phyloP scores from a whole-genome alignment of 2,329 filamentous ascomycete genomes.

The Cryphonectria naterciae region DNA sequence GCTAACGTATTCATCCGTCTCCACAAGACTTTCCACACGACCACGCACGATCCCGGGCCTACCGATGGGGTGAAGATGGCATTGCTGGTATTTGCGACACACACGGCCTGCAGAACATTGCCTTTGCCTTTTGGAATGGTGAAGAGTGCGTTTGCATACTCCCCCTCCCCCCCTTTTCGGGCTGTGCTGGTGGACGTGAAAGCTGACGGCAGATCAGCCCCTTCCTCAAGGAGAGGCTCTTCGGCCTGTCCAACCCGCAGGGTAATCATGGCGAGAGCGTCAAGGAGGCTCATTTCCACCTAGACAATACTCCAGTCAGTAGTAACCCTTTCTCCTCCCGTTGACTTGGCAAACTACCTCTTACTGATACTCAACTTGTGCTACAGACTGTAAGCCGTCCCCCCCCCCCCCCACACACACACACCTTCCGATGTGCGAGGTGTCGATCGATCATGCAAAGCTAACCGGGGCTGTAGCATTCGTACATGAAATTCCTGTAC shows the following conservation, averaged over 20 bases:
- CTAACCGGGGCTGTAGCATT: slow-evolving; percentile 64
- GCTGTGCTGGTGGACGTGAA: slow-evolving; percentile 4
- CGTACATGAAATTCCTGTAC: slow-evolving; percentile 99
- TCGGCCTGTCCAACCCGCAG: slow-evolving; percentile 93
- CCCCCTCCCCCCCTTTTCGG: slow-evolving; percentile 16
- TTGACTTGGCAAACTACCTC: slow-evolving; percentile 13
- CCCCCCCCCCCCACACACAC: slow-evolving; percentile 8
- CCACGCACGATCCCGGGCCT: slow-evolving; percentile 84
- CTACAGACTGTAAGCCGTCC: slow-evolving; percentile 49
- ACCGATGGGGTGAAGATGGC: slow-evolving; percentile 95
- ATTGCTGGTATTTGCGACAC: slow-evolving; percentile 93
- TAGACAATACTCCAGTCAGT: slow-evolving; percentile 84
- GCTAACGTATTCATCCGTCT: slow-evolving; percentile 26
- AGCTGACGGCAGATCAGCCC: slow-evolving; percentile 63
- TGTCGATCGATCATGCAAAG: slow-evolving; percentile 3
- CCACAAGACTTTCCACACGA: slow-evolving; percentile 87
- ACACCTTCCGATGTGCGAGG: too few relatives aligned
- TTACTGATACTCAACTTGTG: slow-evolving; percentile 35
- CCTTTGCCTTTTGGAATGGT: slow-evolving; percentile 97
- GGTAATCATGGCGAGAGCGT: slow-evolving; percentile 97
- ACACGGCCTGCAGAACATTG: slow-evolving; percentile 88
- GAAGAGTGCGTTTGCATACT: slow-evolving; percentile 69
- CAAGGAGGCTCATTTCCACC: slow-evolving; percentile 95
- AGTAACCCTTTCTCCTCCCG: slow-evolving; percentile 13
- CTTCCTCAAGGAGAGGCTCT: slow-evolving; percentile 92